A percentile compares a stretch with the other conserved stretches of the same genome.
Evolutionary conservation across 345 rosid species (phyloP).

Genomic region (Erucastrum elatum): DNA sequence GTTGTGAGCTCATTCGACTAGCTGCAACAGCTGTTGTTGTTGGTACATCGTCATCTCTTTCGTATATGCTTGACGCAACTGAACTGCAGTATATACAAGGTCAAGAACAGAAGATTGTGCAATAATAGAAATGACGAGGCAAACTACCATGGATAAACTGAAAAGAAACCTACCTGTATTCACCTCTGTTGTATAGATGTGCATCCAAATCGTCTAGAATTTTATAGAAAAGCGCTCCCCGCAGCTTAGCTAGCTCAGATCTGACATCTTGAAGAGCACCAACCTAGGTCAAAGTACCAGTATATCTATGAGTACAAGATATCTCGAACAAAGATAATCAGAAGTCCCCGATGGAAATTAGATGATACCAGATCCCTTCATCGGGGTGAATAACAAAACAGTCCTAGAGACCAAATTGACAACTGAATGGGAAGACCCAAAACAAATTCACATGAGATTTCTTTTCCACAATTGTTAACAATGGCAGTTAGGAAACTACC

Average conservation of each 20-base stretch:
- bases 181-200: constrained; percentile 96
- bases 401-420: constrained; percentile 10
- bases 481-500: constrained; percentile 46
- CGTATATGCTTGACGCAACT: constrained; percentile 69
- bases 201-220: constrained; percentile 93
- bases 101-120: constrained; percentile 36
- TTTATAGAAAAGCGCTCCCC: constrained; percentile 81
- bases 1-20: constrained; percentile 66
- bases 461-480: constrained; percentile 10
- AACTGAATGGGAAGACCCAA: constrained; percentile 24
- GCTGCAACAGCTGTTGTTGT: constrained; percentile 75
- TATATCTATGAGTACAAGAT: constrained; percentile 30
- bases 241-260: constrained; percentile 88
- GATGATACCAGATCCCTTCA: constrained; percentile 18
- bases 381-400: constrained; percentile 2
- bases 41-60: constrained; percentile 88
- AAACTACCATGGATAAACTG: constrained; percentile 14
- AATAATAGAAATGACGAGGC: constrained; percentile 15
- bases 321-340: constrained; percentile 1
- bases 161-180: constrained; percentile 63
- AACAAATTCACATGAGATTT: constrained; percentile 16
- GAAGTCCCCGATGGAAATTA: constrained; percentile 11
- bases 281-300: constrained; percentile 55
- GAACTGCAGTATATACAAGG: constrained; percentile 65
- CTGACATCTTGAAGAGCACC: constrained; percentile 99